Base-by-base conservation (phyloP, 257 asterid species). In the Solanum arcanum region DNA sequence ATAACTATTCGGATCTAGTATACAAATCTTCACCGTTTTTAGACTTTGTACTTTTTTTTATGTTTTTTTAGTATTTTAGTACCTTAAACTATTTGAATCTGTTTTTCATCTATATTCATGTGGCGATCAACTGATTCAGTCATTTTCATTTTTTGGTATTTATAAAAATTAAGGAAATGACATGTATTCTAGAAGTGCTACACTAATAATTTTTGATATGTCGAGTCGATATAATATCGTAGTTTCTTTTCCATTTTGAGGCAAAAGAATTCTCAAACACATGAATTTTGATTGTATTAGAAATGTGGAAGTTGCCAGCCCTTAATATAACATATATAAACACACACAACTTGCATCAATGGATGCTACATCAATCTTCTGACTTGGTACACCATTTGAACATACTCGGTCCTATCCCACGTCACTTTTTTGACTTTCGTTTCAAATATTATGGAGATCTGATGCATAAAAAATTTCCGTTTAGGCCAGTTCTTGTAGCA, bases 371-470 rank as follows among this genome's bases (percentile, higher is more conserved):
- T 3, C 39, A 35, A 35, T 5, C 7, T 35, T 35, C 7, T 35
- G 39, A 35, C 39, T 35, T 35, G 39, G 39, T 35, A 35, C 39
- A 35, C 39, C 39, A 91, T 41, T 73, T 92, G 42, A 59, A 88
- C 90, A 93, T 89, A 27, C n/a, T 90, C 33, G 93, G 93, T 16
- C 16, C 90, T 15, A 11, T 76, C 64, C 94, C 92, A 46, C 93
- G 90, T 60, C 75, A 35, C 74, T 86, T 90, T 59, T 82, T 90
- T 31, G 89, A 92, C 89, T 1, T 9, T 12, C 42, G 88, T 31
- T 90, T 91, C 74, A 87, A 89, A 83, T 88, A 87, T 56, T 89
- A 91, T 33, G 93, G 94, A 8, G 92, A 89, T n/a, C 29, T 92
- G 4, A 90, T 92, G 93, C 92, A 56, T 13, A 87, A 6, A 91